These are phyloP conservation scores for Capniomyces stellatus DNA, from an alignment of 371 early-diverging fungal genomes.

Conservation along the genomic window DNA sequence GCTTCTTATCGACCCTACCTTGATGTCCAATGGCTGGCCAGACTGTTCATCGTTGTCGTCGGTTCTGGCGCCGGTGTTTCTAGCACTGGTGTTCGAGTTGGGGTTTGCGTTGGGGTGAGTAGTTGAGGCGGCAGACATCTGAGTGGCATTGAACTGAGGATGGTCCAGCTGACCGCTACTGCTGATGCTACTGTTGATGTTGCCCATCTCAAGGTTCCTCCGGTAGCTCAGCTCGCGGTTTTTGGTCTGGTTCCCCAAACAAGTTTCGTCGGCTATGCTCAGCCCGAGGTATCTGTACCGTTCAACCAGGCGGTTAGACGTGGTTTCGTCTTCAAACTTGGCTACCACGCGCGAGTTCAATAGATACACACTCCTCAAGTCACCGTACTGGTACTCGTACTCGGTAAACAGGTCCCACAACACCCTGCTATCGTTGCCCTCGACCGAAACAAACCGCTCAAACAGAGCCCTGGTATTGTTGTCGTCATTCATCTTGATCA, in stretches of 20 bases:
- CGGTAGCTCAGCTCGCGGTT: neutral
- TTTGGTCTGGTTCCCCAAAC: neutral
- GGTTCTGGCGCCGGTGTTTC: neutral
- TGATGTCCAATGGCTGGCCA: neutral
- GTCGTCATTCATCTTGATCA: slow-evolving; percentile 77
- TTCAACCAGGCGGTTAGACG: neutral
- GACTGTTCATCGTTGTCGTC: neutral
- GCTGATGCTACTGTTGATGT: neutral
- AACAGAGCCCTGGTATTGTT: slow-evolving; percentile 80
- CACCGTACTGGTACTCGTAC: slow-evolving; percentile 77
- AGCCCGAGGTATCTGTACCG: too few species aligned
- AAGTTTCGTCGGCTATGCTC: neutral
- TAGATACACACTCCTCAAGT: slow-evolving; percentile 48
- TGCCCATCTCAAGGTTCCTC: neutral
- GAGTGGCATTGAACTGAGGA: neutral
- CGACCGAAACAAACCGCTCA: slow-evolving; percentile 48
- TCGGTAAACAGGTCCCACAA: slow-evolving; percentile 68
- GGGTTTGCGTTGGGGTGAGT: too few species aligned
- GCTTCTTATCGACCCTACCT: neutral
- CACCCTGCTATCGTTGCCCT: slow-evolving; percentile 26
- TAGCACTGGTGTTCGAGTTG: too few species aligned
- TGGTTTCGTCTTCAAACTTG: slow-evolving; percentile 34
- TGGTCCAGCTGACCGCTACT: too few species aligned
- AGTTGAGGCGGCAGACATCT: neutral
- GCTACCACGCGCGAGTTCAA: slow-evolving; percentile 57